Base-by-base conservation (phyloP, 345 rosid species). In the Anastatica hierochuntica region DNA sequence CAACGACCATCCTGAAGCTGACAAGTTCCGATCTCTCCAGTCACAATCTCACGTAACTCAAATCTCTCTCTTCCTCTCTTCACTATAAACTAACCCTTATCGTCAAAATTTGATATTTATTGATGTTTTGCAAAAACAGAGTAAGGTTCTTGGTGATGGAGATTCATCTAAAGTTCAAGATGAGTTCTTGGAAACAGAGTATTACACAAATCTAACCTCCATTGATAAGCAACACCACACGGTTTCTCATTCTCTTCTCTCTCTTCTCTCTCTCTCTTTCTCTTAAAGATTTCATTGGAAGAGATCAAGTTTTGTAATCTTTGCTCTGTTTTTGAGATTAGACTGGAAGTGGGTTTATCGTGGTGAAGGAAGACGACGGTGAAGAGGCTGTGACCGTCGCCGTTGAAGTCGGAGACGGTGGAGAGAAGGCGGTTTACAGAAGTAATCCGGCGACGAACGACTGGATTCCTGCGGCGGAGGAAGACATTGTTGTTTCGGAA, bases 381-480 rank as follows among this genome's bases (percentile, higher is more conserved):
- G 74, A 55, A 40, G 77, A 48, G 13, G 4, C 13, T 6, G 38
- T 30, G 14, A 59, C 10, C 15, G 2, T 9, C n/a, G 19, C 30
- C 19, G 24, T 12, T 0, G 24, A 3, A 38, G 3, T 33, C 5
- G 56, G 16, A 42, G 64, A 61, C 23, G 78, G 67, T 56, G 66
- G 60, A 15, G 55, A 53, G 10, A 59, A 53, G 30, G 24, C 51
- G 1, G 62, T 50, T 38, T 72, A 64, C 49, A 66, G 27, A 49
- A 72, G 90, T 68, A 85, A 85, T 34, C 90, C 90, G 12, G 87
- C 87, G 44, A 79, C 77, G n/a, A 85, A 82, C 40, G 90, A 85
- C 42, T 78, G 90, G 95, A 63, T 70, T 70, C 85, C 87, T 1
- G 60, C 26, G 14, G 43, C 37, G 34, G 78, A 68, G 31, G 63